These are phyloP conservation scores for Actinomortierella wolfii DNA, from an alignment of 371 early-diverging fungal genomes.

Conservation along the genomic window DNA sequence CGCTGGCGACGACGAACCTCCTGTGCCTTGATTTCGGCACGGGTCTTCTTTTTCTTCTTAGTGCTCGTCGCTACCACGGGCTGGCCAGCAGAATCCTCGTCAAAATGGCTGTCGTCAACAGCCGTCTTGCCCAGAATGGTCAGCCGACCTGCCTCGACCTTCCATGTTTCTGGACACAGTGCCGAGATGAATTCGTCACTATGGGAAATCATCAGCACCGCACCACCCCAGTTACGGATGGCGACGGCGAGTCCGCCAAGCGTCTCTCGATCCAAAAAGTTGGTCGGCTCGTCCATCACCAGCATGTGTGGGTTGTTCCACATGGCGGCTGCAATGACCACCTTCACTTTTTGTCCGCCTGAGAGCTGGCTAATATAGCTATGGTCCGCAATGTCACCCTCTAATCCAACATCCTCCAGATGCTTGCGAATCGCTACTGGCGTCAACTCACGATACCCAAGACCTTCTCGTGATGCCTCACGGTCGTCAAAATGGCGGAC, in stretches of 20 bases:
- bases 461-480: constrained; percentile 78
- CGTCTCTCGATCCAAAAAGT: constrained; percentile 88
- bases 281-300: constrained; percentile 87
- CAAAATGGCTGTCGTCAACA: constrained; percentile 66
- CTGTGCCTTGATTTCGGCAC: constrained; percentile 74
- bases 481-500: constrained; percentile 83
- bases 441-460: constrained; percentile 68
- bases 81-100: constrained; percentile 51
- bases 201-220: constrained; percentile 90
- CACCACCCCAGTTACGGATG: constrained; percentile 83
- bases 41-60: constrained; percentile 85
- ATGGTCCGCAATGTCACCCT: constrained; percentile 78
- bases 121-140: constrained; percentile 59
- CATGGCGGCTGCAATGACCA: constrained; percentile 85
- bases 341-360: constrained; percentile 91
- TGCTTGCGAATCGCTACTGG: constrained; percentile 73
- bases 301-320: constrained; percentile 86
- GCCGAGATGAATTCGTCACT: constrained; percentile 77
- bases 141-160: constrained; percentile 64
- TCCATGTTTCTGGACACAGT: constrained; percentile 82
- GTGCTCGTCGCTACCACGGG: constrained; percentile 51
- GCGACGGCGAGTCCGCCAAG: constrained; percentile 85
- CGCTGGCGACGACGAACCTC: constrained; percentile 72
- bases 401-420: constrained; percentile 80
- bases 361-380: constrained; percentile 73